Conservation (phyloP, 1,139 yeast genomes). For the Spencermartinsiella ligniputridi region DNA sequence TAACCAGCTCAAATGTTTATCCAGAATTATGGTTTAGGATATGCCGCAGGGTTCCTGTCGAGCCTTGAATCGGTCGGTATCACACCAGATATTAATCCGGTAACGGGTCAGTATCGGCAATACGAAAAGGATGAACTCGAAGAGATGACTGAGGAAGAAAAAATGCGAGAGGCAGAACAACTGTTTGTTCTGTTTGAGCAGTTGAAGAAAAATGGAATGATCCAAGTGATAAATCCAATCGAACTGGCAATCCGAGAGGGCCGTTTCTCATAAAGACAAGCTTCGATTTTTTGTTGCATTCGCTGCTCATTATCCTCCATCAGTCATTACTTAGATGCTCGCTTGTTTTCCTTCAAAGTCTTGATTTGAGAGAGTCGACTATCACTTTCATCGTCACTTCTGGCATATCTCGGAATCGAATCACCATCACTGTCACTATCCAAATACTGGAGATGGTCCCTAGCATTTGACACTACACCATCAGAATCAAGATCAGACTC, state of each 20-base stretch:
- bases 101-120: slow-evolving; percentile 28
- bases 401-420: too few species aligned
- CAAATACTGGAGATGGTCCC: slow-evolving; percentile 7
- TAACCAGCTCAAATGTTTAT: slow-evolving; percentile 19
- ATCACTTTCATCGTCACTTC: slow-evolving; percentile 5
- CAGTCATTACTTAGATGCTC: too few species aligned
- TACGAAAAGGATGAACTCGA: slow-evolving; percentile 6
- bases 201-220: slow-evolving; percentile 45
- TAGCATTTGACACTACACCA: background rate
- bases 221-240: slow-evolving; percentile 41
- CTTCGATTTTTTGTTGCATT: background rate
- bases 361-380: background rate
- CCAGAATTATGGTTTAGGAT: slow-evolving; percentile 30
- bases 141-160: slow-evolving; percentile 44
- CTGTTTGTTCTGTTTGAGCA: slow-evolving; percentile 47
- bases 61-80: slow-evolving; percentile 21
- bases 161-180: slow-evolving; percentile 51
- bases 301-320: background rate
- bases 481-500: slow-evolving; percentile 3
- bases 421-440: slow-evolving; percentile 2
- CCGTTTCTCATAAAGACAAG: slow-evolving; percentile 10
- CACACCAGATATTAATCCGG: slow-evolving; percentile 22
- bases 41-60: slow-evolving; percentile 28
- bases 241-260: slow-evolving; percentile 26
- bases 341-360: background rate